Evolutionary conservation across 2,329 filamentous ascomycete genomes (phyloP).

Genomic region (Thielaviopsis euricoi): DNA sequence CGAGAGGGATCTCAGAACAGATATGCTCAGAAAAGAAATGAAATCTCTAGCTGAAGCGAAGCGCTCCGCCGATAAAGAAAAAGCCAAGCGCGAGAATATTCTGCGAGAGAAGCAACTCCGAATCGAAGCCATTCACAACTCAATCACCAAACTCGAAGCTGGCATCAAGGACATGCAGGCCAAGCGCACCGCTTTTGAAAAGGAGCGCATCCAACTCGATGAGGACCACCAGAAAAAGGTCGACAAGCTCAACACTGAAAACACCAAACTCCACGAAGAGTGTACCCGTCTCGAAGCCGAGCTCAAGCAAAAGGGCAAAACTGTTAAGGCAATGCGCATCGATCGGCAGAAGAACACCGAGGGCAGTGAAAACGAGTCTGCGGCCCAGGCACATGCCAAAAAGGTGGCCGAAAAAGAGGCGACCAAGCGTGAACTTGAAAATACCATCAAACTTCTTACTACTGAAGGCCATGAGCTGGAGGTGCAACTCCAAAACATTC

Average conservation of each 20-base stretch:
- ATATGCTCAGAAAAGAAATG: constrained; percentile 67
- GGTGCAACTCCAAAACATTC: constrained; percentile 19
- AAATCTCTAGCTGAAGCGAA: constrained; percentile 68
- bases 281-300: constrained; percentile 52
- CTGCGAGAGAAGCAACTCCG: constrained; percentile 54
- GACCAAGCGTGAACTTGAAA: constrained; percentile 4
- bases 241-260: constrained; percentile 36
- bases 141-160: constrained; percentile 50
- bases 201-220: constrained; percentile 34
- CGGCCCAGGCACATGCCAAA: constrained; percentile 28
- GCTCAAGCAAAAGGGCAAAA: constrained; percentile 44
- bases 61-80: constrained; percentile 62
- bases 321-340: constrained; percentile 59
- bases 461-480: constrained; percentile 31
- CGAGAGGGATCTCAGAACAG: constrained; percentile 81
- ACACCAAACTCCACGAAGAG: constrained; percentile 46
- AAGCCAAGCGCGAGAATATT: constrained; percentile 57
- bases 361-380: constrained; percentile 42
- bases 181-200: constrained; percentile 36
- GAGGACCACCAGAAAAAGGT: constrained; percentile 34
- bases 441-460: constrained; percentile 12
- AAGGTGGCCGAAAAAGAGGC: constrained; percentile 4
- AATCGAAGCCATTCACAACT: constrained; percentile 52
- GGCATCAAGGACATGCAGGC: constrained; percentile 43
- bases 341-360: constrained; percentile 47